Conservation (phyloP, 148 eudicot species). For the Camellia sinensis region DNA sequence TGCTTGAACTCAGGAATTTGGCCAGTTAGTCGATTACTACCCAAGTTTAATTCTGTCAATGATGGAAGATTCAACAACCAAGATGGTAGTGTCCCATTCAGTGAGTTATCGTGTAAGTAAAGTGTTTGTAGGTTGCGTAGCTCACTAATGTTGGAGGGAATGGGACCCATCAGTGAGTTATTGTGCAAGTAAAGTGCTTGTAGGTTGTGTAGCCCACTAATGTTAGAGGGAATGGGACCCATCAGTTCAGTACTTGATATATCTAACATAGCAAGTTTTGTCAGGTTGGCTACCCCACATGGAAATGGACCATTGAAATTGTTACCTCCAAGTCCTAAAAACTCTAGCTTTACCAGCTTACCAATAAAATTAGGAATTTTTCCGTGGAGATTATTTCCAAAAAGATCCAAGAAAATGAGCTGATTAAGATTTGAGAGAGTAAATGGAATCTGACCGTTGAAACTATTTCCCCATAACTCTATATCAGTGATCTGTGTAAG, state of each 20-base stretch:
- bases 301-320: slow-evolving; percentile 30
- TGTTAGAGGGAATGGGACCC: slow-evolving; percentile 19
- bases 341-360: too few relatives aligned
- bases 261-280: neutral
- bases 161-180: neutral
- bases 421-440: too few relatives aligned
- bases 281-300: slow-evolving; percentile 18
- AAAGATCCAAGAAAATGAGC: too few relatives aligned
- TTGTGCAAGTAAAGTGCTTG: neutral
- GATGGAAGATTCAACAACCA: neutral
- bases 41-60: neutral
- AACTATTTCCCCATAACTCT: too few relatives aligned
- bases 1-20: neutral
- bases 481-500: too few relatives aligned
- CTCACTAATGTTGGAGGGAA: neutral
- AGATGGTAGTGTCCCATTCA: neutral
- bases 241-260: slow-evolving; percentile 11
- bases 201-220: too few relatives aligned
- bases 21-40: neutral
- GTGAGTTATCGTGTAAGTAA: neutral
- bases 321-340: too few relatives aligned
- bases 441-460: too few relatives aligned
- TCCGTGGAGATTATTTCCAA: too few relatives aligned
- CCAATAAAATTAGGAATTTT: too few relatives aligned
- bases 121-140: neutral